Percentiles rank a stretch among this genome's conserved stretches.
These are phyloP conservation scores for Hymenoscyphus fraxineus DNA, from an alignment of 2,329 filamentous ascomycete genomes.

Conservation along the genomic window DNA sequence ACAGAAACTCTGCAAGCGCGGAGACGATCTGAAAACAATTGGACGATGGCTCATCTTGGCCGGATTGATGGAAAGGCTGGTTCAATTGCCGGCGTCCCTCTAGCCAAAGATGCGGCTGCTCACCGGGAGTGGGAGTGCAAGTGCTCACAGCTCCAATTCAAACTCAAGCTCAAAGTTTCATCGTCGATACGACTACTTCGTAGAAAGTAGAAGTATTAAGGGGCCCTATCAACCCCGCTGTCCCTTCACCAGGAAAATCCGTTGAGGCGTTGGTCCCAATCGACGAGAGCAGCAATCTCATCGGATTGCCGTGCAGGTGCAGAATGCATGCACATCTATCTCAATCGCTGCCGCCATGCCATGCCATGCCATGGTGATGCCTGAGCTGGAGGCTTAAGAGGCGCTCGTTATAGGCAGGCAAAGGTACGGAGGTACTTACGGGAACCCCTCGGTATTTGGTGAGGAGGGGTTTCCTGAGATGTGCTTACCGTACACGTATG, in stretches of 20 bases:
- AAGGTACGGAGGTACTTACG: not conserved
- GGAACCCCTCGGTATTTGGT: no score
- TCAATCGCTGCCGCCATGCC: no score
- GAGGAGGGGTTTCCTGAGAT: no score
- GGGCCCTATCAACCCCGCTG: no score
- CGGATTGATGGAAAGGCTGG: not conserved
- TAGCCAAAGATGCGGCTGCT: not conserved
- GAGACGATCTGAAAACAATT: not conserved
- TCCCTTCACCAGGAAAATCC: no score
- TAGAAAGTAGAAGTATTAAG: no score
- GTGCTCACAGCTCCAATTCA: not conserved
- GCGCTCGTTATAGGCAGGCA: not conserved
- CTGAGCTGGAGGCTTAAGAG: not conserved
- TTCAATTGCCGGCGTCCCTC: not conserved
- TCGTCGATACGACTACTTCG: no score
- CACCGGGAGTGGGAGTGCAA: not conserved
- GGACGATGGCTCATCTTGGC: not conserved
- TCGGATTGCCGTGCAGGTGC: constrained; percentile 1
- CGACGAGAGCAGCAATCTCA: not conserved
- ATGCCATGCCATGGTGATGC: not conserved
- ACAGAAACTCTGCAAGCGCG: not conserved
- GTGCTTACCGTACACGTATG: no score
- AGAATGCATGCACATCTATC: not conserved
- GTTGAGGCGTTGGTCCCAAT: not conserved
- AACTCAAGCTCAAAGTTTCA: no score